Conservation (phyloP, 2,329 filamentous ascomycete species). For the Sclerotinia sclerotiorum region DNA sequence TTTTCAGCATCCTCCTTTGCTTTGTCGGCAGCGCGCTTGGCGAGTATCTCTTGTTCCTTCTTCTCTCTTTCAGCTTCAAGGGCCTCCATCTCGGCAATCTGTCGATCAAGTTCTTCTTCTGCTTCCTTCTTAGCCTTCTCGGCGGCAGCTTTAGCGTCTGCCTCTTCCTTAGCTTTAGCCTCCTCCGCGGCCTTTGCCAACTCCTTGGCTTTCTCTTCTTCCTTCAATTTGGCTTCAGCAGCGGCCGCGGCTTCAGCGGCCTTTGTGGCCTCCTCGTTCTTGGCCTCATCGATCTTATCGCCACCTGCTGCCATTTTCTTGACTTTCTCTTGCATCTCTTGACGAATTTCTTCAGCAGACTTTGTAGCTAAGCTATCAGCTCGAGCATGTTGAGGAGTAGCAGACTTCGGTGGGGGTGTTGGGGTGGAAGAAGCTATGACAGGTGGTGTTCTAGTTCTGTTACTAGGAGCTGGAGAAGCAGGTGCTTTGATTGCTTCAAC, state of each 20-base stretch:
- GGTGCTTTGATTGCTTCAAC: constrained; percentile 65
- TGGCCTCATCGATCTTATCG: constrained; percentile 40
- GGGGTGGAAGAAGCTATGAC: constrained; percentile 68
- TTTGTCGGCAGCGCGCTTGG: constrained; percentile 39
- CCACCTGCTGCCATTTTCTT: constrained; percentile 42
- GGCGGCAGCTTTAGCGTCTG: constrained; percentile 38
- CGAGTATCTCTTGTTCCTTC: constrained; percentile 41
- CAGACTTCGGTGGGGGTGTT: constrained; percentile 76
- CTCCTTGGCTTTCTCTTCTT: constrained; percentile 41
- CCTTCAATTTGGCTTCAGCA: constrained; percentile 40
- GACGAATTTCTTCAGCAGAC: constrained; percentile 76
- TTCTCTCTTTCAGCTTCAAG: constrained; percentile 40
- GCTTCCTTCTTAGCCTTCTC: constrained; percentile 44
- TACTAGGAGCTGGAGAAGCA: constrained; percentile 55
- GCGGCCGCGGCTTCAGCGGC: constrained; percentile 37
- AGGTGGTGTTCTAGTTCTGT: constrained; percentile 56
- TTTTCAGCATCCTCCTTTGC: constrained; percentile 44
- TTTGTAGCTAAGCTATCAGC: constrained; percentile 70
- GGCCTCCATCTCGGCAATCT: constrained; percentile 58
- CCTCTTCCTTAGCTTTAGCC: constrained; percentile 42
- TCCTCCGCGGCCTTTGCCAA: constrained; percentile 40
- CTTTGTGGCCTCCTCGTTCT: constrained; percentile 42
- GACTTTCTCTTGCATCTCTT: constrained; percentile 67
- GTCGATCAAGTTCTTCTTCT: constrained; percentile 59
- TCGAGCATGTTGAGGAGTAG: constrained; percentile 65